A percentile compares a stretch with the other conserved stretches of the same genome.
Evolutionary conservation across 75 land plant genomes (phyloP).

Genomic region (Cupressus sempervirens): DNA sequence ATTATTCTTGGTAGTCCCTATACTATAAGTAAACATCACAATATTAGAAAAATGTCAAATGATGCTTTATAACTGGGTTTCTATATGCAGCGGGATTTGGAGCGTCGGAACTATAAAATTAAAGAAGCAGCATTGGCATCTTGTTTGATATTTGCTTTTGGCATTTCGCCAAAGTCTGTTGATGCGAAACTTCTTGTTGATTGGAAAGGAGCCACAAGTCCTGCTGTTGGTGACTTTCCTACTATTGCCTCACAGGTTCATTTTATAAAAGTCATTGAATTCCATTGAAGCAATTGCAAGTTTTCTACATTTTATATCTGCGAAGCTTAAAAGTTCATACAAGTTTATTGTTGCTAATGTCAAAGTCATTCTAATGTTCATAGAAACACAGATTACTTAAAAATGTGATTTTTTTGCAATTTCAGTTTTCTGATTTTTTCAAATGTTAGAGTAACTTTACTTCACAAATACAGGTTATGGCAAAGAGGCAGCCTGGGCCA

Average conservation of each 20-base stretch:
- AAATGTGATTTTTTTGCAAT: not conserved
- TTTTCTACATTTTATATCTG: not conserved
- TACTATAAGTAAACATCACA: not conserved
- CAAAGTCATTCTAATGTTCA: not conserved
- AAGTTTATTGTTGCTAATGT: not conserved
- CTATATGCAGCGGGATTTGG: conserved; percentile 17
- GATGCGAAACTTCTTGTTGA: conserved; percentile 14
- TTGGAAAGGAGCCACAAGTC: conserved; percentile 12
- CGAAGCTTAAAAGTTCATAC: not conserved
- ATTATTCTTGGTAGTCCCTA: not conserved
- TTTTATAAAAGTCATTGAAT: not conserved
- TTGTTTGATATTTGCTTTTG: conserved; percentile 17
- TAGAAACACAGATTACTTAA: not conserved
- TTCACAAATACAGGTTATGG: conserved; percentile 11
- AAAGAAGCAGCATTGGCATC: conserved; percentile 21
- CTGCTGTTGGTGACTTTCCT: conserved; percentile 22
- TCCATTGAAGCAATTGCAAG: not conserved
- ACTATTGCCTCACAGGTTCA: conserved; percentile 19
- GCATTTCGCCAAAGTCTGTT: conserved; percentile 17
- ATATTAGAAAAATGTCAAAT: not conserved
- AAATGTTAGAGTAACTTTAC: not conserved
- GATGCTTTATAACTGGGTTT: not conserved
- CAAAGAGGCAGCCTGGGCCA: conserved; percentile 9
- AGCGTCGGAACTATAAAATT: conserved; percentile 21
- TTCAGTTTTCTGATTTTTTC: not conserved